phyloP scores from a whole-genome alignment of 768 basidiomycete genomes.

The Asterophora lycoperdoides region DNA sequence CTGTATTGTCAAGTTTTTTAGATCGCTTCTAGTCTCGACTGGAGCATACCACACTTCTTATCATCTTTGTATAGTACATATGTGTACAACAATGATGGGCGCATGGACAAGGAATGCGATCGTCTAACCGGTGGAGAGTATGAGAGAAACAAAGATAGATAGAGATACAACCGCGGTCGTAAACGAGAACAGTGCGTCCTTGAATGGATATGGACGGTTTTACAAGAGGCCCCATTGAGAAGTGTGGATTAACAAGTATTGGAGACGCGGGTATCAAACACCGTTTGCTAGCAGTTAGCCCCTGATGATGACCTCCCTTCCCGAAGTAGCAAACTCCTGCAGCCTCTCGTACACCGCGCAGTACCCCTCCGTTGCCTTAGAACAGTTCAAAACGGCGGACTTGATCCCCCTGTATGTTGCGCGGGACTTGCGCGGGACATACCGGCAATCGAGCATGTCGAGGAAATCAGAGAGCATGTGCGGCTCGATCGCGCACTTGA shows the following conservation, averaged over 20 bases:
- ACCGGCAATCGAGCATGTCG: slow-evolving; percentile 15
- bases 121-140: too few relatives aligned
- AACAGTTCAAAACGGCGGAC: slow-evolving; percentile 7
- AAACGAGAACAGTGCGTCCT: too few relatives aligned
- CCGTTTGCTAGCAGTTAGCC: too few relatives aligned
- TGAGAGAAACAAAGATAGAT: too few relatives aligned
- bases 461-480: slow-evolving; percentile 7
- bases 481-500: slow-evolving; percentile 9
- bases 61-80: too few relatives aligned
- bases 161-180: too few relatives aligned
- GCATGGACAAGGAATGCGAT: too few relatives aligned
- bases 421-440: slow-evolving; percentile 4
- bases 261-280: too few relatives aligned
- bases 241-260: too few relatives aligned
- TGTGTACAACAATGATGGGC: too few relatives aligned
- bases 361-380: slow-evolving; percentile 1
- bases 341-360: slow-evolving; percentile 2
- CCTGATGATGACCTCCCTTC: slow-evolving; percentile 5
- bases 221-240: too few relatives aligned
- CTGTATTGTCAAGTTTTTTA: slow-evolving; percentile 30
- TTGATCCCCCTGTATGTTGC: slow-evolving; percentile 10
- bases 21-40: slow-evolving; percentile 9
- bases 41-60: background rate
- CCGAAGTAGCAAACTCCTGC: slow-evolving; percentile 1
- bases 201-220: too few relatives aligned